A percentile compares a stretch with the other conserved stretches of the same genome.
phyloP scores from a whole-genome alignment of 345 rosid genomes.

The Salix suchowensis region DNA sequence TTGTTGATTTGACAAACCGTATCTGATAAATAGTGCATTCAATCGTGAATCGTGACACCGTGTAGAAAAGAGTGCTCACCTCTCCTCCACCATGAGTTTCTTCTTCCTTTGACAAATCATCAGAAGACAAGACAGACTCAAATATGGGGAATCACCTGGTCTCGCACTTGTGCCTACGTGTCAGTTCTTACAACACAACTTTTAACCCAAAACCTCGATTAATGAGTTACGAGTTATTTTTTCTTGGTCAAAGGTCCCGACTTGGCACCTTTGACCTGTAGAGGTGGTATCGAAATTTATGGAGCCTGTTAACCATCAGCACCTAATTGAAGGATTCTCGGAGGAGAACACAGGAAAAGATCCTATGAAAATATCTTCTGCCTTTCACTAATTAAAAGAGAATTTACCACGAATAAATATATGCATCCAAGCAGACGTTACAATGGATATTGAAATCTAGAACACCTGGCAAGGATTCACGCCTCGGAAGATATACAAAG shows the following conservation, averaged over 20 bases:
- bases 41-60: neutral
- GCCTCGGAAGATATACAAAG: neutral
- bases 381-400: too few relatives aligned
- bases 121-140: constrained; percentile 65
- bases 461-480: neutral
- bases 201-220: too few relatives aligned
- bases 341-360: too few relatives aligned
- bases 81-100: constrained; percentile 27
- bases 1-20: constrained; percentile 10
- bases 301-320: too few relatives aligned
- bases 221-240: too few relatives aligned
- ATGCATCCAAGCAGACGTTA: neutral
- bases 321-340: too few relatives aligned
- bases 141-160: constrained; percentile 46
- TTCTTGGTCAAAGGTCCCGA: too few relatives aligned
- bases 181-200: too few relatives aligned
- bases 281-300: too few relatives aligned
- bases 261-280: too few relatives aligned
- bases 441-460: neutral
- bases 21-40: constrained; percentile 43
- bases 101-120: constrained; percentile 55
- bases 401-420: neutral
- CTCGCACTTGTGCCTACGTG: constrained; percentile 28
- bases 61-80: constrained; percentile 15
- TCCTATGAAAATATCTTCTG: too few relatives aligned